Percentiles rank a stretch among this genome's conserved stretches.
Conservation (phyloP, 202 grass and related monocot species). For the Sporobolus alterniflorus region DNA sequence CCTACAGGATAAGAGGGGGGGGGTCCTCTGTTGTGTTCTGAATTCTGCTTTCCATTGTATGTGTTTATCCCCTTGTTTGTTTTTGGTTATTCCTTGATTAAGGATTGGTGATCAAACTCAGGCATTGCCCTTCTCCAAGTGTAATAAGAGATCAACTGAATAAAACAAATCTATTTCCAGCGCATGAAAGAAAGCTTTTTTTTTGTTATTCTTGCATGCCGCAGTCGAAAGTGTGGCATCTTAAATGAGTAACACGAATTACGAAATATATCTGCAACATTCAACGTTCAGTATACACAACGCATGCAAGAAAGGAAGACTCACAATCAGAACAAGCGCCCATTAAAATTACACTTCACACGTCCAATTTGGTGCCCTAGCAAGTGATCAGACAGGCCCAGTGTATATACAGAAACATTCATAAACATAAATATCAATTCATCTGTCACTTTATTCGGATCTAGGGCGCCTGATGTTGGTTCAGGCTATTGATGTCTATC, state of each 20-base stretch:
- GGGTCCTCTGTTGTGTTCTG: neutral
- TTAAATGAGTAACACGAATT: neutral
- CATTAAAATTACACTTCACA: neutral
- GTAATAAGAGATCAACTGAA: conserved; percentile 49
- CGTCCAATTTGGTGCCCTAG: neutral
- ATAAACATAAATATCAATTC: conserved; percentile 21
- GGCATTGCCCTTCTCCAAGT: conserved; percentile 27
- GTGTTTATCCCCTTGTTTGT: neutral
- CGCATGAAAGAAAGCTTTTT: neutral
- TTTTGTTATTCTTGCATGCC: neutral
- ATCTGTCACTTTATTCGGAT: conserved; percentile 39
- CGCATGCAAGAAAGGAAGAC: neutral
- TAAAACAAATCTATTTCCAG: conserved; percentile 37
- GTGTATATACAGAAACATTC: conserved; percentile 8
- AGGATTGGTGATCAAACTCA: conserved; percentile 44
- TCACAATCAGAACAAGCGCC: neutral
- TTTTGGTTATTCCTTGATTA: conserved; percentile 9
- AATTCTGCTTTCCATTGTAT: neutral
- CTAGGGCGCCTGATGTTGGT: conserved; percentile 19
- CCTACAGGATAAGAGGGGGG: conserved; percentile 22
- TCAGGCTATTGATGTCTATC: conserved; percentile 18
- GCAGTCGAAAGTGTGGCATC: neutral
- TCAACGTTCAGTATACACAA: neutral
- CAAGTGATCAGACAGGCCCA: conserved; percentile 15
- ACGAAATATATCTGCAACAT: neutral